Evolutionary conservation across 805 yeast genomes (phyloP), one percentile per base, ranked within the genome.

Genomic region (Yamadazyma kitorensis): DNA sequence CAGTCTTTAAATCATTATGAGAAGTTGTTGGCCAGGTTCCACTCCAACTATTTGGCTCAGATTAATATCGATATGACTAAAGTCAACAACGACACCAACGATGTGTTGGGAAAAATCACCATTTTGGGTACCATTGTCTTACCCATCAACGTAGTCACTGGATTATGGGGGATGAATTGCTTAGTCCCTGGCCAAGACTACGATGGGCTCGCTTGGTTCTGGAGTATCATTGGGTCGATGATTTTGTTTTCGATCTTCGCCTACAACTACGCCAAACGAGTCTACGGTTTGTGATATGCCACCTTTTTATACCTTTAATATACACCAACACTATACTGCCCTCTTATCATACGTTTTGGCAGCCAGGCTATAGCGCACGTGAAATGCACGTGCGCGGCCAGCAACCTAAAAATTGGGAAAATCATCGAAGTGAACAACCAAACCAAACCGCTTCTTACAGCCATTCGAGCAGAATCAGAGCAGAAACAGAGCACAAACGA

Each of bases 161-260:
- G 98, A 14, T 64, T 93, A 29, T 93, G 98, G 98, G 98, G 98
- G 37, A 93, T 93, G 98, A 93, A 93, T 63, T 95, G 93, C 45
- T 51, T 86, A 8, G 98, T 93, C 22, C 98, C 98, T 0, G 98
- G 98, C 0, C 98, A 91, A 55, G 68, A 55, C 19, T 48, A 52
- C 26, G 59, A 51, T 10, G 68, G 70, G 2, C 51, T 68, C 35
- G 45, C 52, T 13, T 68, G 73, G 73, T 68, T 68, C 43, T 64
- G 55, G 49, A 53, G 61, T 3, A 68, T 68, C 17, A 45, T 66
- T 18, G 48, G 51, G 11, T 47, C 52, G 10, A 67, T 68, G 61
- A 34, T 54, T 9, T 21, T 56, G 29, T 62, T 68, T 47, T 59
- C 69, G 32, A 34, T 61, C 4, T 28, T 56, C 22, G 70, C 70